A percentile compares a stretch with the other conserved stretches of the same genome.
Evolutionary conservation across 116 monocot genomes (phyloP).

Genomic region (Cymodocea nodosa): DNA sequence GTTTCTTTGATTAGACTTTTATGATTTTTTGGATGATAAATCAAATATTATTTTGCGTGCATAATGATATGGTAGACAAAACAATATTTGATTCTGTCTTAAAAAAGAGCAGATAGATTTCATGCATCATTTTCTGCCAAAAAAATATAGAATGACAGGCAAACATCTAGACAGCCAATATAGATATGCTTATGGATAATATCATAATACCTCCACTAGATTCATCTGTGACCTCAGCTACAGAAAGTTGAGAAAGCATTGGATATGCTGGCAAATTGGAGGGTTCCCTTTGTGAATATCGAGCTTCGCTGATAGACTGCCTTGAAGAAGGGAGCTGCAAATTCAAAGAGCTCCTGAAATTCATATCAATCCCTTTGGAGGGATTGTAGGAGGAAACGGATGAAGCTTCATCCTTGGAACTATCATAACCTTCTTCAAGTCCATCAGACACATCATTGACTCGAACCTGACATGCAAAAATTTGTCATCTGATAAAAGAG

Average conservation of each 20-base stretch:
- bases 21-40: too few species aligned
- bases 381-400: slow-evolving; percentile 86
- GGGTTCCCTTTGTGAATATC: slow-evolving; percentile 23
- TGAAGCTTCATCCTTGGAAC: slow-evolving; percentile 87
- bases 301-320: slow-evolving; percentile 28
- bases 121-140: too few species aligned
- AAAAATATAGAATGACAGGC: too few species aligned
- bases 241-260: slow-evolving; percentile 51
- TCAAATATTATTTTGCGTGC: too few species aligned
- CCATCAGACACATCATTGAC: slow-evolving; percentile 60
- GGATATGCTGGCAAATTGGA: slow-evolving; percentile 32
- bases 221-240: slow-evolving; percentile 56
- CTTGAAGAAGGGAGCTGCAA: slow-evolving; percentile 46
- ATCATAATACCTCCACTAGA: slow-evolving; percentile 30
- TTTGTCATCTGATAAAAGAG: neutral
- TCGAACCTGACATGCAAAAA: slow-evolving; percentile 36
- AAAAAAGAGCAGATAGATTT: too few species aligned
- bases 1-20: too few species aligned
- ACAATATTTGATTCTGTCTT: too few species aligned
- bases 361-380: slow-evolving; percentile 33
- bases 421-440: slow-evolving; percentile 87
- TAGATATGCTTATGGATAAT: neutral
- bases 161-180: neutral
- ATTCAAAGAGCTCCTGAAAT: slow-evolving; percentile 50
- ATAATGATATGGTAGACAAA: too few species aligned